phyloP scores from a whole-genome alignment of 164 flowering plant genomes.

The Nelumbo lutea region DNA sequence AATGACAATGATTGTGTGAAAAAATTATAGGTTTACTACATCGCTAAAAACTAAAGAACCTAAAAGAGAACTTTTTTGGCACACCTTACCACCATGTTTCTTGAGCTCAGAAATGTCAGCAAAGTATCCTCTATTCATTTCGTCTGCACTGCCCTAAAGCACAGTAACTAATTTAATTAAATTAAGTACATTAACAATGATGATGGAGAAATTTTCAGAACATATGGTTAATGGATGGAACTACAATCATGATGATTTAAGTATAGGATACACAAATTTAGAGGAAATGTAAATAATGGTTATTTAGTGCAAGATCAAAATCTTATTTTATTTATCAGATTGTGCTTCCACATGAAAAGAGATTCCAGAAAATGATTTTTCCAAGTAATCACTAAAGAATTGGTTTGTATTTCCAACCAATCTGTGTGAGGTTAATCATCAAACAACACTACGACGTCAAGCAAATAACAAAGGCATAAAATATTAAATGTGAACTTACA shows the following conservation, averaged over 20 bases:
- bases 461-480: not conserved
- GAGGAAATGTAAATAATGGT: too few relatives aligned
- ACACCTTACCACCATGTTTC: slow-evolving; percentile 94
- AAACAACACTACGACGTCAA: not conserved
- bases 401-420: too few relatives aligned
- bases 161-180: slow-evolving; percentile 9
- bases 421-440: too few relatives aligned
- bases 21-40: too few relatives aligned
- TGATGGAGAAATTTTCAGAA: too few relatives aligned
- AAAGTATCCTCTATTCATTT: slow-evolving; percentile 91
- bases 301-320: too few relatives aligned
- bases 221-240: not conserved
- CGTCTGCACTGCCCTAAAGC: slow-evolving; percentile 82
- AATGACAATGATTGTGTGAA: too few relatives aligned
- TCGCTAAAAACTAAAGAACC: too few relatives aligned
- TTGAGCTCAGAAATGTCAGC: slow-evolving; percentile 75
- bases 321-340: too few relatives aligned
- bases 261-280: not conserved
- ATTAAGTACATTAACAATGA: not conserved
- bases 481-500: slow-evolving; percentile 41
- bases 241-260: not conserved
- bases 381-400: too few relatives aligned
- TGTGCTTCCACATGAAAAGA: not conserved
- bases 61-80: not conserved
- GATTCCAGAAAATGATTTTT: not conserved